Base-by-base conservation (phyloP, 2,329 filamentous ascomycete species). In the Stachybotrys elegans region DNA sequence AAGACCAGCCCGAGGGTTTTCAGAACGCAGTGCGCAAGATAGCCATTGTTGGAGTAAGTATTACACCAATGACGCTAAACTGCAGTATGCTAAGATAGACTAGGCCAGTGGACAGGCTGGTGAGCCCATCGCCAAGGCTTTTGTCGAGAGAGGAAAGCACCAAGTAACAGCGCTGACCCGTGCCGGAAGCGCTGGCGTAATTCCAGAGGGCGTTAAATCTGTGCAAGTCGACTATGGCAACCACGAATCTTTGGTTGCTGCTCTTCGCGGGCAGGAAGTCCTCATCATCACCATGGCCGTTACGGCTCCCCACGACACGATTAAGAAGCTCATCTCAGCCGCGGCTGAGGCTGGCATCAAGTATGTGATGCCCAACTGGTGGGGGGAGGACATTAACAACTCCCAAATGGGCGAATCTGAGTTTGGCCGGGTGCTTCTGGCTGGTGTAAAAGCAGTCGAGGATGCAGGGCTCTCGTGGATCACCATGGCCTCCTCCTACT, bases 111-210 rank as follows among this genome's bases (percentile, higher is more conserved):
- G 68, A n/a, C 61, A 53, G 2, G 49, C 70, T 17, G 69, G 70
- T 22, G 56, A 53, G 1, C 49, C 57, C 43, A 61, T 72, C 19
- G 52, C 62, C 0, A 46, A 58, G 7, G 61, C 57, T n/a, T 66
- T 79, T 0, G 57, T 77, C 3, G 54, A 66, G 31, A 65, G 62
- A 2, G 70, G 70, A 40, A 73, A 66, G 48, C 73, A 78, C 52
- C 59, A 57, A 9, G 57, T 78, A n/a, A 78, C 73, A 1, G 75
- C 71, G 9, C 58, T 76, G 27, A 71, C 70, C 5, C 75, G 74
- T 19, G 51, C 54, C 37, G 60, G 57, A 43, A 72, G 69, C 55
- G 55, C 57, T 38, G 59, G 51, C 16, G 45, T 49, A 21, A 51
- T 76, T 4, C 72, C 74, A 2, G 49, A 59, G 0, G 68, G 70